Conservation (phyloP, 108 stramenopile species). For the Fistulifera solaris region DNA sequence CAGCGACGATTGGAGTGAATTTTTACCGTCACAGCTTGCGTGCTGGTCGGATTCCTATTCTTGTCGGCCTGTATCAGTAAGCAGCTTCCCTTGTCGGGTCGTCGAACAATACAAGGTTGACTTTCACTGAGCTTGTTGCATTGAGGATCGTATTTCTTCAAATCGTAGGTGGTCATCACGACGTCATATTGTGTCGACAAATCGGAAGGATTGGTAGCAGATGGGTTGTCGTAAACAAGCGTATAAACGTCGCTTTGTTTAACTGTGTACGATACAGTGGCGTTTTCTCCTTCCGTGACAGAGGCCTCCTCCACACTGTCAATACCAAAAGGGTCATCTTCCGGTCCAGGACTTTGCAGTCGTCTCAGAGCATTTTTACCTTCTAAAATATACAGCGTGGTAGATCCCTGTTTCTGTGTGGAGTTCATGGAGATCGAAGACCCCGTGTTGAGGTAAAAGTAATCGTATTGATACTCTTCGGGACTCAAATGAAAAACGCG, state of each 20-base stretch:
- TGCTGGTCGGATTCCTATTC: too few species aligned
- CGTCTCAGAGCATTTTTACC: constrained; percentile 1
- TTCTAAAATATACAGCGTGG: neutral
- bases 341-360: neutral
- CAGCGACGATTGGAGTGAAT: too few species aligned
- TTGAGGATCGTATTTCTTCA: too few species aligned
- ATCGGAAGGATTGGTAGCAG: neutral
- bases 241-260: constrained; percentile 2
- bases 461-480: constrained; percentile 16
- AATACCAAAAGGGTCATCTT: constrained; percentile 1
- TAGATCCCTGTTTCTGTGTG: constrained; percentile 5
- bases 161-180: too few species aligned
- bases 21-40: too few species aligned
- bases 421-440: constrained; percentile 1
- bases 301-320: neutral
- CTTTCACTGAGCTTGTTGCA: too few species aligned
- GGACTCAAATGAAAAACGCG: neutral
- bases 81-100: too few species aligned
- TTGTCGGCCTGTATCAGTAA: too few species aligned
- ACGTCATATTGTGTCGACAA: neutral
- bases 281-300: neutral
- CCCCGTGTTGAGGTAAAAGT: constrained; percentile 13
- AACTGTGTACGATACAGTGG: neutral
- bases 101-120: too few species aligned
- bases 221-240: constrained; percentile 2